Evolutionary conservation across 306 rosid genomes (phyloP).

Genomic region (Vigna unguiculata): DNA sequence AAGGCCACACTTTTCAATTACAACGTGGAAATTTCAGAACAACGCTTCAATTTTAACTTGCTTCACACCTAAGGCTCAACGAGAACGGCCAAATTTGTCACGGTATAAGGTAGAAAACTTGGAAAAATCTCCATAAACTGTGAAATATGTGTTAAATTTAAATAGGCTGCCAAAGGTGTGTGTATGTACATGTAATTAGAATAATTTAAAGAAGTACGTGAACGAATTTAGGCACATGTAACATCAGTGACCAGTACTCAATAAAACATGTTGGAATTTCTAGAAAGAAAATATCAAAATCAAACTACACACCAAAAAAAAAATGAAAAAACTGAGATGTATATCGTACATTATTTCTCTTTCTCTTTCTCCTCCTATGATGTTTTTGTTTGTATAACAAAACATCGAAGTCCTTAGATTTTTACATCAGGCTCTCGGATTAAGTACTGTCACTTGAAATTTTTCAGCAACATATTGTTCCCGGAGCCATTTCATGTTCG

Average conservation of each 20-base stretch:
- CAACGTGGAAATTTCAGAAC: conserved; percentile 6
- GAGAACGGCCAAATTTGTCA: conserved; percentile 19
- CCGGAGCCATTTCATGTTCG: not conserved
- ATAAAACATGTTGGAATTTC: conserved; percentile 11
- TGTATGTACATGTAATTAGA: not conserved
- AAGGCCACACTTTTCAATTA: conserved; percentile 32
- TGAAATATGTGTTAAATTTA: conserved; percentile 14
- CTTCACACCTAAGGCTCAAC: not conserved
- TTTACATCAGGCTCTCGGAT: conserved; percentile 9
- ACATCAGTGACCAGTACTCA: not conserved
- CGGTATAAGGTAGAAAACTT: conserved; percentile 4
- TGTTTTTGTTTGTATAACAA: not conserved
- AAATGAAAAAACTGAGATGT: not conserved
- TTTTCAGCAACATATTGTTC: not conserved
- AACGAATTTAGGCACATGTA: conserved; percentile 15
- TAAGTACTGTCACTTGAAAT: not conserved
- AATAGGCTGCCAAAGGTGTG: not conserved
- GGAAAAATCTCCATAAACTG: not conserved
- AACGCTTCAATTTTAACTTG: conserved; percentile 1
- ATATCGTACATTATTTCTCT: conserved; percentile 32
- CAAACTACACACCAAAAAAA: not conserved
- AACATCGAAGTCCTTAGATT: not conserved
- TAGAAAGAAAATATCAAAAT: conserved; percentile 11
- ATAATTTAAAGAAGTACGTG: conserved; percentile 19
- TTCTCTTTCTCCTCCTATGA: not conserved